Conservation (phyloP, 2,329 filamentous ascomycete genomes). For the Sclerotinia borealis region DNA sequence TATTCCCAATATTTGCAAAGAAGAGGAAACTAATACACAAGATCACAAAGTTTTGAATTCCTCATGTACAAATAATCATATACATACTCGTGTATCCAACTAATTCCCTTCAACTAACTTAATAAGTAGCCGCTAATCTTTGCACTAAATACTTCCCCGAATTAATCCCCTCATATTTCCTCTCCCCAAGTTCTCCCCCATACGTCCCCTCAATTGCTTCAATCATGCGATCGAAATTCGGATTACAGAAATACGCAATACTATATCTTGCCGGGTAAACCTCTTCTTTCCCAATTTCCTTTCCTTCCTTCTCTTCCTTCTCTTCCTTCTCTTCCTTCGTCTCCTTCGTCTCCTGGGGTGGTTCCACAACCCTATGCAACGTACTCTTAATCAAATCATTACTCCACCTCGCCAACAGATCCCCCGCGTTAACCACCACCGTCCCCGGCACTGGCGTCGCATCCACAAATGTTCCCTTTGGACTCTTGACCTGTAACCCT, state of each 20-base stretch:
- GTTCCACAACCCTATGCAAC: constrained; percentile 83
- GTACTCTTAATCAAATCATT: constrained; percentile 91
- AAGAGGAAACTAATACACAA: background rate
- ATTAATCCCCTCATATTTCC: constrained; percentile 74
- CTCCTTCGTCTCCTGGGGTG: constrained; percentile 45
- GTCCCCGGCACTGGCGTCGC: constrained; percentile 76
- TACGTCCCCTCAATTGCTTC: constrained; percentile 62
- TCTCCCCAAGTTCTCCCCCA: constrained; percentile 50
- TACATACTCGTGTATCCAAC: background rate
- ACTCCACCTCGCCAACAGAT: constrained; percentile 79
- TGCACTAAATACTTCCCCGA: constrained; percentile 76
- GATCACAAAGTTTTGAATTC: background rate
- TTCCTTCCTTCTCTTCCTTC: background rate
- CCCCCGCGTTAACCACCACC: constrained; percentile 84
- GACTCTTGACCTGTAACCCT: constrained; percentile 54
- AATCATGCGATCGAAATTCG: constrained; percentile 56
- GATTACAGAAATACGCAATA: constrained; percentile 77
- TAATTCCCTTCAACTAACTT: too few relatives aligned
- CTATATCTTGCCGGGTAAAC: constrained; percentile 73
- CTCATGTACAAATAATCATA: background rate
- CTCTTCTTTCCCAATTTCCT: constrained; percentile 33
- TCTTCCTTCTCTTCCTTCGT: background rate
- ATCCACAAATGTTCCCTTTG: constrained; percentile 72
- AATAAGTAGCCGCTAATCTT: constrained; percentile 71
- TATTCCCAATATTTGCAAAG: background rate